Evolutionary conservation across 768 basidiomycete species (phyloP).

Genomic region (Phlebiopsis gigantea): DNA sequence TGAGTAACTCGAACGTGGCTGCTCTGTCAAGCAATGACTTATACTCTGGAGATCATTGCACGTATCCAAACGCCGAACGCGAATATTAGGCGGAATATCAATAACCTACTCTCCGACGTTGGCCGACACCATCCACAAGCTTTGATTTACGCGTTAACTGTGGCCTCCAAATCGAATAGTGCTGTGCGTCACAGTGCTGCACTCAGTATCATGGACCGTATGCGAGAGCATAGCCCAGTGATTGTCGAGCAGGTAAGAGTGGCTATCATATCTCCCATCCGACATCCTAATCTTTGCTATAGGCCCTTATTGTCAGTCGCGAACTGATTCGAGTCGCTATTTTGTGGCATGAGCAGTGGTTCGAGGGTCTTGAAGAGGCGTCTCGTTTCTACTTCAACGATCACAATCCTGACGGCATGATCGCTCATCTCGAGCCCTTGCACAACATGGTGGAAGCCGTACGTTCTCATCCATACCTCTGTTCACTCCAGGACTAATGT

Average conservation of each 20-base stretch:
- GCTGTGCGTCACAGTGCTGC: conserved; percentile 77
- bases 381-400: conserved; percentile 96
- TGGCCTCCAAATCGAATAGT: conserved; percentile 95
- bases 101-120: conserved; percentile 82
- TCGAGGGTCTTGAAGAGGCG: conserved; percentile 96
- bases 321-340: conserved; percentile 97
- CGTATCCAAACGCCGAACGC: conserved; percentile 92
- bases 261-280: not conserved
- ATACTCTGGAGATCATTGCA: conserved; percentile 75
- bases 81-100: conserved; percentile 85
- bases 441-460: conserved; percentile 90
- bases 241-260: conserved; percentile 83
- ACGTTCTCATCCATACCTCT: conserved; percentile 21
- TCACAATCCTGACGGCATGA: conserved; percentile 96
- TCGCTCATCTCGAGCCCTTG: conserved; percentile 83
- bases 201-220: conserved; percentile 79
- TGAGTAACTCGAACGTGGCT: conserved; percentile 25
- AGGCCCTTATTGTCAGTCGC: conserved; percentile 85
- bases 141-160: conserved; percentile 90
- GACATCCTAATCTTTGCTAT: conserved; percentile 6
- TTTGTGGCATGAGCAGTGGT: conserved; percentile 98
- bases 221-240: conserved; percentile 83
- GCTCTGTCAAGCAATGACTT: not conserved
- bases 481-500: conserved; percentile 1
- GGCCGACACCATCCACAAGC: conserved; percentile 98